phyloP scores from a whole-genome alignment of 768 basidiomycete genomes.

The Hypholoma sublateritium region DNA sequence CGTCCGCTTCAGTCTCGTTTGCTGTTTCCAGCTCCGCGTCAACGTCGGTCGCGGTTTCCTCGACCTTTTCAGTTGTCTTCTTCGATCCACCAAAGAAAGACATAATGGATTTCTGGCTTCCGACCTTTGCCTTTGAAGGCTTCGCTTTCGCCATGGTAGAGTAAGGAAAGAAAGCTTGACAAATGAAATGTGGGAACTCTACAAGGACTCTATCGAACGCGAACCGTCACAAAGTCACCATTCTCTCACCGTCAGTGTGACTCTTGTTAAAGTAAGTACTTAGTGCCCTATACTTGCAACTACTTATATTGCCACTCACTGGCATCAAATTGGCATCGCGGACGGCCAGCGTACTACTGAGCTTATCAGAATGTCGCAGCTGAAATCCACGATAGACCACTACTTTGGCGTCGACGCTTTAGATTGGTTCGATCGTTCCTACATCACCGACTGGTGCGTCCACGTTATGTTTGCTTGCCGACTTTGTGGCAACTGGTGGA shows the following conservation, averaged over 20 bases:
- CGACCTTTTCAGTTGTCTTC: slow-evolving; percentile 19
- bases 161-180: slow-evolving; percentile 15
- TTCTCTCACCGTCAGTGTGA: not conserved
- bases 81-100: slow-evolving; percentile 51
- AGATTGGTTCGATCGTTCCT: slow-evolving; percentile 45
- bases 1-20: slow-evolving; percentile 20
- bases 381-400: slow-evolving; percentile 16
- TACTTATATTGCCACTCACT: no score
- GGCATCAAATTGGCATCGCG: not conserved
- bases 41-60: slow-evolving; percentile 26
- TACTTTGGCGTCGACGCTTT: slow-evolving; percentile 38
- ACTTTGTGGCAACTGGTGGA: no score
- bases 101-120: slow-evolving; percentile 53
- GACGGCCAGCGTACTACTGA: not conserved
- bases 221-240: slow-evolving; percentile 13
- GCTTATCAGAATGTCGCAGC: slow-evolving; percentile 8
- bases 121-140: slow-evolving; percentile 32
- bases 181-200: slow-evolving; percentile 9
- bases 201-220: no score
- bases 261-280: no score
- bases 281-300: no score
- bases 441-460: slow-evolving; percentile 56
- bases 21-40: slow-evolving; percentile 24
- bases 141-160: slow-evolving; percentile 50
- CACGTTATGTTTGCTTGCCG: not conserved